phyloP scores from a whole-genome alignment of 31 red algal species.

The Odonthalia washingtoniensis region DNA sequence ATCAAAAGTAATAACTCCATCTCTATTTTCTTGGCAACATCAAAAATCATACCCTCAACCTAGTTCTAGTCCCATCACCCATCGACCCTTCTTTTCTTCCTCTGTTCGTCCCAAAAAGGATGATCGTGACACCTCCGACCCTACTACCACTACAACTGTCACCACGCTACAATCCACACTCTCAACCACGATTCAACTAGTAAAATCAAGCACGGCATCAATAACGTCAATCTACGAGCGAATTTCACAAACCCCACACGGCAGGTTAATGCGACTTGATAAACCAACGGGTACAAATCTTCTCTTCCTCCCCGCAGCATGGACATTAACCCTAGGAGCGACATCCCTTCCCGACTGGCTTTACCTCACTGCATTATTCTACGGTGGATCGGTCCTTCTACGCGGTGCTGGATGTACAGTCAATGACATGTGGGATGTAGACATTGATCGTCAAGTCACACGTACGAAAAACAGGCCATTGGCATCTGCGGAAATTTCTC shows the following conservation, averaged over 20 bases:
- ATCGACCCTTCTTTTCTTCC: too few relatives aligned
- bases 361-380: conserved; percentile 58
- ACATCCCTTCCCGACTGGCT: conserved; percentile 40
- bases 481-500: conserved; percentile 69
- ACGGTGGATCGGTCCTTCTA: conserved; percentile 75
- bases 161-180: too few relatives aligned
- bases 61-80: too few relatives aligned
- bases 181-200: not conserved
- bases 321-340: conserved; percentile 66
- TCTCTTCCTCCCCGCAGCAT: conserved; percentile 82
- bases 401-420: conserved; percentile 96
- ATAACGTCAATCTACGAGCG: conserved; percentile 25
- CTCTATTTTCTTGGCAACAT: too few relatives aligned
- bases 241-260: conserved; percentile 54
- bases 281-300: conserved; percentile 86
- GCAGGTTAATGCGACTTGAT: conserved; percentile 80
- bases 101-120: too few relatives aligned
- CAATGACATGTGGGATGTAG: conserved; percentile 93
- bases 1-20: too few relatives aligned
- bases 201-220: not conserved
- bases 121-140: too few relatives aligned
- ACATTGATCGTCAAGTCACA: conserved; percentile 77
- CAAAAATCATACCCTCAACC: too few relatives aligned
- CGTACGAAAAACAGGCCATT: conserved; percentile 78
- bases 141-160: too few relatives aligned